Evolutionary conservation across 345 rosid genomes (phyloP).

Genomic region (Theobroma cacao): DNA sequence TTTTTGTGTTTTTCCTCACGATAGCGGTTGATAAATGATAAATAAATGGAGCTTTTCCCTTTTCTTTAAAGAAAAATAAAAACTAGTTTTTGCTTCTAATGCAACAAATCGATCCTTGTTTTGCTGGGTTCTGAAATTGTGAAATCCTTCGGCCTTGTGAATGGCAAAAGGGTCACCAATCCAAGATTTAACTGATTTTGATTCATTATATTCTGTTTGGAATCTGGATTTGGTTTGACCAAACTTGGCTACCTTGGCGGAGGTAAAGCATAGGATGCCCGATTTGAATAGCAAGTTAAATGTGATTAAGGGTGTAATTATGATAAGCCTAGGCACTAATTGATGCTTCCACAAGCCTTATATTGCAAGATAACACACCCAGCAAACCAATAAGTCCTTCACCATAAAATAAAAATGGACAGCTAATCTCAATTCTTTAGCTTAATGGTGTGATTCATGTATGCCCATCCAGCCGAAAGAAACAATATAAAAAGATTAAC

Average conservation of each 20-base stretch:
- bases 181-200: no score
- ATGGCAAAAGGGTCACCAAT: no score
- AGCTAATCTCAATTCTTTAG: conserved; percentile 19
- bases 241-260: no score
- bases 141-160: no score
- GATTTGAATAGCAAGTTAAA: neutral
- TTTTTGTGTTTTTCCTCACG: neutral
- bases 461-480: neutral
- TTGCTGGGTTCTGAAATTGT: neutral
- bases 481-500: neutral
- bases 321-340: conserved; percentile 28
- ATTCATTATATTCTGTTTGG: no score
- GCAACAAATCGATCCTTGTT: no score
- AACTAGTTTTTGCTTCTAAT: no score
- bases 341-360: conserved; percentile 21
- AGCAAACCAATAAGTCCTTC: no score
- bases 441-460: conserved; percentile 17
- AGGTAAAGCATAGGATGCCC: conserved; percentile 36
- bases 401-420: neutral
- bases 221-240: no score
- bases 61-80: neutral
- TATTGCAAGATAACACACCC: neutral
- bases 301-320: conserved; percentile 13
- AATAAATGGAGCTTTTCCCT: neutral
- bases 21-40: no score